These are phyloP conservation scores for Phytophthora kernoviae DNA, from an alignment of 352 stramenopile species.

Conservation along the genomic window DNA sequence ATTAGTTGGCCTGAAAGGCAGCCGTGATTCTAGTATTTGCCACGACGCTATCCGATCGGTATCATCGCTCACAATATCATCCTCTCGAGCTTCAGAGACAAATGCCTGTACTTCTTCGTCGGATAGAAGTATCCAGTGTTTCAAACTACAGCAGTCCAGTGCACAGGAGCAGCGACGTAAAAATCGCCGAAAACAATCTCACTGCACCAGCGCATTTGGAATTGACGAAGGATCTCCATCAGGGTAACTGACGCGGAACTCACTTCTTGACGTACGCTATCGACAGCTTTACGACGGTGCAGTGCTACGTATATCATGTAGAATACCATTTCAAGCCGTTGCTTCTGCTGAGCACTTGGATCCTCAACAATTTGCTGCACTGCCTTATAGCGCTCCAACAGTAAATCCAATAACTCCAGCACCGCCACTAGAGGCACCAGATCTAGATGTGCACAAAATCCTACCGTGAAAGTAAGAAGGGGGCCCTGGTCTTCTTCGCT, in stretches of 20 bases:
- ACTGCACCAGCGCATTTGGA: constrained; percentile 42
- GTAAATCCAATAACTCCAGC: constrained; percentile 27
- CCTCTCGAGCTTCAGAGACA: constrained; percentile 25
- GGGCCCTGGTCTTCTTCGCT: not conserved
- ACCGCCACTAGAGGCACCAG: constrained; percentile 38
- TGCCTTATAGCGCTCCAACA: constrained; percentile 33
- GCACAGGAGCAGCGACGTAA: constrained; percentile 46
- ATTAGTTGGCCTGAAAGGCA: constrained; percentile 12
- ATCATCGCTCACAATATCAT: constrained; percentile 18
- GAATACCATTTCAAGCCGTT: constrained; percentile 24
- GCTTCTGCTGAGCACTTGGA: constrained; percentile 1
- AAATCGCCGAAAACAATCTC: constrained; percentile 48
- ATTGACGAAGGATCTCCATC: constrained; percentile 25
- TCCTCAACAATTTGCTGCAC: not conserved
- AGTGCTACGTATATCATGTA: constrained; percentile 51
- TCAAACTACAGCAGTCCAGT: constrained; percentile 61
- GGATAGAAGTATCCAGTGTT: constrained; percentile 50
- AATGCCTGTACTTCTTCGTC: constrained; percentile 51
- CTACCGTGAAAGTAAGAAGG: constrained; percentile 37
- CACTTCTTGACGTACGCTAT: constrained; percentile 26
- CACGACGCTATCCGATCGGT: constrained; percentile 13
- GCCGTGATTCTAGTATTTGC: constrained; percentile 1
- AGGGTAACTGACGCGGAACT: constrained; percentile 19
- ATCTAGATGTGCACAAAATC: constrained; percentile 49
- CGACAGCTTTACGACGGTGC: constrained; percentile 32